phyloP scores from a whole-genome alignment of 2,329 filamentous ascomycete genomes.

The Magnaporthiopsis incrustans region DNA sequence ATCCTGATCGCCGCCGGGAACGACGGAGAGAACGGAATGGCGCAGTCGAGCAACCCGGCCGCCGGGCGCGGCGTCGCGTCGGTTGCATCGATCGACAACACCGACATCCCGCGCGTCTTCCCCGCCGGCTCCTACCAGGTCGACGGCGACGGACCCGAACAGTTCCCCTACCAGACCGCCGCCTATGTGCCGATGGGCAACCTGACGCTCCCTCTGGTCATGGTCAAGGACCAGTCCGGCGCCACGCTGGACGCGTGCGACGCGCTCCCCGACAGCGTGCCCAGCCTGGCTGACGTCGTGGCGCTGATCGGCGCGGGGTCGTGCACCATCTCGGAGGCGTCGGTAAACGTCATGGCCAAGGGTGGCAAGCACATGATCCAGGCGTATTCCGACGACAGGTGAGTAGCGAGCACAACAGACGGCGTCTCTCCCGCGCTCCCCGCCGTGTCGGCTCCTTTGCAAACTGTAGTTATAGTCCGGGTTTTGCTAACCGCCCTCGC shows the following conservation, averaged over 20 bases:
- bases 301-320: conserved; percentile 52
- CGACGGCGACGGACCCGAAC: conserved; percentile 9
- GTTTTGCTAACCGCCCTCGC: background rate
- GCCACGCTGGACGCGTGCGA: conserved; percentile 39
- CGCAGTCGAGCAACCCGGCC: conserved; percentile 12
- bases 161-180: conserved; percentile 12
- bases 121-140: conserved; percentile 9
- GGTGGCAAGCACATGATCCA: conserved; percentile 55
- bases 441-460: too few species aligned
- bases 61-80: conserved; percentile 33
- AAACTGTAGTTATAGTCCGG: conserved; percentile 15
- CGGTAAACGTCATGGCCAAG: conserved; percentile 39
- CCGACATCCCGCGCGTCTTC: conserved; percentile 12
- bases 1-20: conserved; percentile 34
- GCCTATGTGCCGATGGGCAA: conserved; percentile 12
- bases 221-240: conserved; percentile 33
- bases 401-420: conserved; percentile 12
- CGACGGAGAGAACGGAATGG: conserved; percentile 18
- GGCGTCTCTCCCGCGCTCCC: conserved; percentile 24
- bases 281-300: conserved; percentile 46
- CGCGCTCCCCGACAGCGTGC: conserved; percentile 31
- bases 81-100: conserved; percentile 31
- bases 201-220: conserved; percentile 17
- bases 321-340: conserved; percentile 48
- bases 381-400: conserved; percentile 36